Evolutionary conservation across 495 filamentous ascomycete species (phyloP), one percentile per base, ranked within the genome.

Genomic region (Lepidopterella palustris): DNA sequence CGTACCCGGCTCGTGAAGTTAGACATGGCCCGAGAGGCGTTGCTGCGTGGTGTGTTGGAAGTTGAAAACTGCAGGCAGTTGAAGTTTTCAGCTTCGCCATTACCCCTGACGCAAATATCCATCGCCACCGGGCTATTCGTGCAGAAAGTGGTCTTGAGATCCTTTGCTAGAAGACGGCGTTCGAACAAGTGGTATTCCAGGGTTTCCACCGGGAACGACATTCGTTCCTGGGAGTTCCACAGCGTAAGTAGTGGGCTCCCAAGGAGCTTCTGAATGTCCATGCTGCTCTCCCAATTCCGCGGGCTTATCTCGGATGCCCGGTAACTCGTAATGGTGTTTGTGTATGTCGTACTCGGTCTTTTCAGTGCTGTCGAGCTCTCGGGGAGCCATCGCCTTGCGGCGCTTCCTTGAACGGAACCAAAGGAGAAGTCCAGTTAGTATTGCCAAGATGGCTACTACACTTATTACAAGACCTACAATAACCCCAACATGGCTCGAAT

Each of bases 391-490:
- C 0, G 18, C 23, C 26, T 50, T 50, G 10, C 23, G 45, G 29
- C 56, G 59, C 27, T 63, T 63, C 25, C 62, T 68, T 6, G 75
- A 70, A 2, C 78, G 77, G 53, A 74, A 76, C 40, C 77, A 55
- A 50, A 73, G 78, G 26, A 80, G 45, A 15, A 80, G 45, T 8
- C 68, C 71, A 0, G 61, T 73, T 5, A 67, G 68, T 15, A 78
- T 55, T 15, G 70, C 58, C 5, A 79, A 23, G 0, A 77, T 68
- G 29, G 73, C 74, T 5, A 69, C 66, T 0, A 63, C 70, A 23
- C 78, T 78, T 15, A 82, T 77, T 15, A 73, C 73, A 20, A 79
- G 79, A 0, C 78, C 79, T 0, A 73, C 76, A 24, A 80, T 82
- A 2, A 72, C 73, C 0, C 78, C 79, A 3, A 66, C 32, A 10